Conservation (phyloP, 441 rosid genomes). For the Jatropha multifida region DNA sequence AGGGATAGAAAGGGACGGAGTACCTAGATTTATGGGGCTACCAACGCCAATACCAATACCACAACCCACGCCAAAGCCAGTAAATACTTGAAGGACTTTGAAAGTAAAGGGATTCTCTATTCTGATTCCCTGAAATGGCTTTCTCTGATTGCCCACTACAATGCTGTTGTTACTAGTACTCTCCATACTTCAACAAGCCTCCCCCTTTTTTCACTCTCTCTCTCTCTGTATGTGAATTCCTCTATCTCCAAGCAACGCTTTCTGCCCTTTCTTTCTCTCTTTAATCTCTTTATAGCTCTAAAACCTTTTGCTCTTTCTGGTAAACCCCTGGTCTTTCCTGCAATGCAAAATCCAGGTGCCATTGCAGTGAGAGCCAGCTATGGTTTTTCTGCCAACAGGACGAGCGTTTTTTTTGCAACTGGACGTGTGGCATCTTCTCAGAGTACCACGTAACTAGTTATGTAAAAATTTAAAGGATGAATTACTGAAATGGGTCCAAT, state of each 20-base stretch:
- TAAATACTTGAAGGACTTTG: conserved; percentile 85
- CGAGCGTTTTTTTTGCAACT: background rate
- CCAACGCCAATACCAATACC: conserved; percentile 94
- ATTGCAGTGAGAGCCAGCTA: background rate
- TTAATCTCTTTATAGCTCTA: background rate
- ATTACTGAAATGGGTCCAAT: background rate
- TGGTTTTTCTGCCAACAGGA: background rate
- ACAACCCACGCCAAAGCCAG: conserved; percentile 93
- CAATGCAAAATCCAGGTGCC: conserved; percentile 1
- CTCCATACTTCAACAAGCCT: conserved; percentile 40
- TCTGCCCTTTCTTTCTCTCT: background rate
- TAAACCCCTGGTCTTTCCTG: background rate
- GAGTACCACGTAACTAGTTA: background rate
- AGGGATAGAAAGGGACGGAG: background rate
- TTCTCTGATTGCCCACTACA: conserved; percentile 41
- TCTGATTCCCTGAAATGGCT: conserved; percentile 44
- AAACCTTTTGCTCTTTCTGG: conserved; percentile 4
- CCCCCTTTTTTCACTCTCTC: background rate
- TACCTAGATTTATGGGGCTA: conserved; percentile 74
- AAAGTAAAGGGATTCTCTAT: conserved; percentile 82
- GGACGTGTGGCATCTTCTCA: background rate
- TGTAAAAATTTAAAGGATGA: background rate
- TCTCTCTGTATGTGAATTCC: background rate
- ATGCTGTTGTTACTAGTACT: conserved; percentile 26
- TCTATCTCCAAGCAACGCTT: conserved; percentile 6